phyloP scores from a whole-genome alignment of 1,284 basidiomycete species.

The Calocybe gambosa region DNA sequence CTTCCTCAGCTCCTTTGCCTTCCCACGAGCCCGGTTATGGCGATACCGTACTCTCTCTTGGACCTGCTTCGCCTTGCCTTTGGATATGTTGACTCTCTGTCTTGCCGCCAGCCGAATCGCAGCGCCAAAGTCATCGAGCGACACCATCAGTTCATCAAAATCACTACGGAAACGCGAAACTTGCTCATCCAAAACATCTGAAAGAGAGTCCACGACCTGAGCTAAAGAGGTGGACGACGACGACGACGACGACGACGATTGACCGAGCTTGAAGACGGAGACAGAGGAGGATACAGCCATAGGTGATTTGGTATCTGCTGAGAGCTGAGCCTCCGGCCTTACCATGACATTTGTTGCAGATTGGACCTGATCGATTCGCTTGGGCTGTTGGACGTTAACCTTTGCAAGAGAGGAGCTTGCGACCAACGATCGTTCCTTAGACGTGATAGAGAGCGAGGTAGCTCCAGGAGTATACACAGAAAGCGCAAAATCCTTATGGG shows the following conservation, averaged over 20 bases:
- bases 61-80: conserved; percentile 37
- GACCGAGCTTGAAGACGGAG: conserved; percentile 11
- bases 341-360: conserved; percentile 22
- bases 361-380: conserved; percentile 15
- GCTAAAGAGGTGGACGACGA: conserved; percentile 32
- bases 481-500: conserved; percentile 49
- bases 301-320: conserved; percentile 19
- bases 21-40: conserved; percentile 50
- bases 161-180: conserved; percentile 41
- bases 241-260: conserved; percentile 11
- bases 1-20: conserved; percentile 49
- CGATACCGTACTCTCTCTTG: conserved; percentile 43
- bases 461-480: conserved; percentile 46
- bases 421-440: conserved; percentile 25
- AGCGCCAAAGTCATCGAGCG: conserved; percentile 52
- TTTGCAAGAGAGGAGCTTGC: conserved; percentile 19
- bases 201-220: conserved; percentile 41
- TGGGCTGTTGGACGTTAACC: conserved; percentile 20
- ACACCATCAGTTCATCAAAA: conserved; percentile 52
- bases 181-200: conserved; percentile 44
- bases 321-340: conserved; percentile 19
- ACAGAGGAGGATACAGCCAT: conserved; percentile 13
- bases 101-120: conserved; percentile 45
- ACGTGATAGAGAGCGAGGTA: conserved; percentile 32
- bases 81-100: conserved; percentile 40